Conservation (phyloP, 2,329 filamentous ascomycete species). For the Dryadomyces sulphureus region DNA sequence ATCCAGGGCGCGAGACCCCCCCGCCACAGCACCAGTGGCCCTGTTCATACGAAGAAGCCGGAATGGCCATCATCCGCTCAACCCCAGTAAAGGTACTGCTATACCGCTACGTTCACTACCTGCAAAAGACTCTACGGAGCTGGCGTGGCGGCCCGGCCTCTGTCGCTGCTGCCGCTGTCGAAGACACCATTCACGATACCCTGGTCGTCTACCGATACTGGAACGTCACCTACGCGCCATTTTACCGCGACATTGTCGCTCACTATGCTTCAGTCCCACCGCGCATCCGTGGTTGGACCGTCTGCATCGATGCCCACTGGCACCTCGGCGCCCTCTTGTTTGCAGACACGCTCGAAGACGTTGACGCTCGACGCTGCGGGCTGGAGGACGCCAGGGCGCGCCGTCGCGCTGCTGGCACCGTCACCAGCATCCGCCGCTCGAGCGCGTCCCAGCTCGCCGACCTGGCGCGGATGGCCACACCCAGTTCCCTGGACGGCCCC, state of each 20-base stretch:
- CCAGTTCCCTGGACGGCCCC: conserved; percentile 1
- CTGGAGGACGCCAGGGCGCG: conserved; percentile 13
- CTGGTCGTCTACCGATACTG: conserved; percentile 39
- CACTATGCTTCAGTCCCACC: conserved; percentile 33
- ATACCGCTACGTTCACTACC: conserved; percentile 38
- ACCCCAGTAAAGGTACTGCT: conserved; percentile 44
- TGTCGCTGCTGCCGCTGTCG: conserved; percentile 18
- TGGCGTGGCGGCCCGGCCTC: neutral
- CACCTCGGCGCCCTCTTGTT: conserved; percentile 40
- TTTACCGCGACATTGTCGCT: conserved; percentile 35
- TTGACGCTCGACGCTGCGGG: conserved; percentile 25
- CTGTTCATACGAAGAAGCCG: conserved; percentile 36
- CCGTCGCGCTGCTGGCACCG: conserved; percentile 18
- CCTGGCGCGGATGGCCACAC: conserved; percentile 30
- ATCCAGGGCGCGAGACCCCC: conserved; percentile 9
- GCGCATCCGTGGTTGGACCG: conserved; percentile 44
- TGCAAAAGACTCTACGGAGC: conserved; percentile 33
- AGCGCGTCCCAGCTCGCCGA: conserved; percentile 32
- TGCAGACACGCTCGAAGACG: conserved; percentile 34
- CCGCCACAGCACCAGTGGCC: conserved; percentile 28
- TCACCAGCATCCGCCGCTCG: conserved; percentile 23
- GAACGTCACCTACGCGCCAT: conserved; percentile 33
- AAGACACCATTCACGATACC: conserved; percentile 31
- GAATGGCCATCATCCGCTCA: conserved; percentile 32
- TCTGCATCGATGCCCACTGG: conserved; percentile 42